Conservation (phyloP, 805 yeast species). For the Ogataea polymorpha region DNA sequence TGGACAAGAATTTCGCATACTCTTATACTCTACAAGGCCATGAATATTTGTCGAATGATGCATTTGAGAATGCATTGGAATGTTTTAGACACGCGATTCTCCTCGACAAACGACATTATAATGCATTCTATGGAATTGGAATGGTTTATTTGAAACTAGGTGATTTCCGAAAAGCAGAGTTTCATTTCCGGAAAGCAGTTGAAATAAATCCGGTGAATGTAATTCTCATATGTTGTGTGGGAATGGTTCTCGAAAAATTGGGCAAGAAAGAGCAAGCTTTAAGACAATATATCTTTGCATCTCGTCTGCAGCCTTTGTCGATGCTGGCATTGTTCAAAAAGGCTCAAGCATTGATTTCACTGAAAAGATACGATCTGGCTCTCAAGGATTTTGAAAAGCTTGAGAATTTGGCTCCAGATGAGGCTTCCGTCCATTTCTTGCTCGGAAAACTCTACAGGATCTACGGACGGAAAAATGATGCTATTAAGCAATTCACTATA, state of each 20-base stretch:
- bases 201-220: slow-evolving; percentile 88
- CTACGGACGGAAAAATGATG: slow-evolving; percentile 68
- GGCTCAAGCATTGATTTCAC: slow-evolving; percentile 73
- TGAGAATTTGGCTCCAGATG: slow-evolving; percentile 83
- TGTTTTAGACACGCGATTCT: slow-evolving; percentile 77
- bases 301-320: slow-evolving; percentile 77
- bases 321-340: slow-evolving; percentile 85
- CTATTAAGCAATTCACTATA: slow-evolving; percentile 80
- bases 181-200: slow-evolving; percentile 82
- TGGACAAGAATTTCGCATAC: slow-evolving; percentile 65
- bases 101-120: slow-evolving; percentile 79
- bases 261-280: slow-evolving; percentile 70
- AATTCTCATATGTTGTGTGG: slow-evolving; percentile 87
- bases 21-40: slow-evolving; percentile 94
- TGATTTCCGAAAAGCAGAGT: slow-evolving; percentile 76
- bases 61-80: slow-evolving; percentile 83
- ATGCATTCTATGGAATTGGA: slow-evolving; percentile 94
- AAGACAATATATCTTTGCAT: slow-evolving; percentile 77
- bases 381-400: slow-evolving; percentile 70
- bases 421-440: slow-evolving; percentile 87
- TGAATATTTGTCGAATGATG: slow-evolving; percentile 83
- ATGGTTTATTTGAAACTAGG: slow-evolving; percentile 89
- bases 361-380: slow-evolving; percentile 72
- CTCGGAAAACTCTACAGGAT: slow-evolving; percentile 84
- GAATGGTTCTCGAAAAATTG: slow-evolving; percentile 83